These are phyloP conservation scores for Escovopsis weberi DNA, from an alignment of 2,329 filamentous ascomycete species.

Conservation along the genomic window DNA sequence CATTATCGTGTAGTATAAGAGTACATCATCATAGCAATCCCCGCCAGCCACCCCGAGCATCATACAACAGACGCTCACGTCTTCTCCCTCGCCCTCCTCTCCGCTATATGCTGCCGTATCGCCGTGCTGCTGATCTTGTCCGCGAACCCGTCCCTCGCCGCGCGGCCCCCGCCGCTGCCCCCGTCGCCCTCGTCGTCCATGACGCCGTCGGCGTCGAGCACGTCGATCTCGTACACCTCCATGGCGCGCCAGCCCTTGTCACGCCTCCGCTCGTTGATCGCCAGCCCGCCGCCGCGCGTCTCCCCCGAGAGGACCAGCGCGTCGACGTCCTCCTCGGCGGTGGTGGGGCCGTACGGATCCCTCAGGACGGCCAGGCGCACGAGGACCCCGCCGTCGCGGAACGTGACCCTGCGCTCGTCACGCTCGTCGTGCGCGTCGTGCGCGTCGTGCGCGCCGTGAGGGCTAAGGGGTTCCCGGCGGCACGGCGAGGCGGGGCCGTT, in stretches of 20 bases:
- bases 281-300: constrained; percentile 67
- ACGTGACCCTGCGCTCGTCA: constrained; percentile 28
- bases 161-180: constrained; percentile 12
- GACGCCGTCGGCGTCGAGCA: constrained; percentile 47
- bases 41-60: no score
- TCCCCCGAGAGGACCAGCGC: constrained; percentile 79
- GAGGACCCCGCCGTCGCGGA: constrained; percentile 44
- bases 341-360: constrained; percentile 82
- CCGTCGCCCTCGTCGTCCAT: constrained; percentile 28
- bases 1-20: no score
- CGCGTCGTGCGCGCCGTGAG: no score
- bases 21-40: no score
- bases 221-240: constrained; percentile 77
- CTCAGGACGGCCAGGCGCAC: constrained; percentile 75
- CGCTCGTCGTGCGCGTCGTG: no score
- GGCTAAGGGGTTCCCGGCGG: background rate
- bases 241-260: constrained; percentile 64
- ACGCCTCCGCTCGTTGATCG: constrained; percentile 69
- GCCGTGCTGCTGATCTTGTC: constrained; percentile 86
- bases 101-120: constrained; percentile 44
- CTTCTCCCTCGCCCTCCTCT: constrained; percentile 10
- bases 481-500: constrained; percentile 18
- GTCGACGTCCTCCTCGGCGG: constrained; percentile 63
- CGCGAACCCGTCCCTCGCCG: constrained; percentile 45
- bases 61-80: background rate